These are phyloP conservation scores for Xylariaceae sp. DNA, from an alignment of 2,329 filamentous ascomycete genomes.

Conservation along the genomic window DNA sequence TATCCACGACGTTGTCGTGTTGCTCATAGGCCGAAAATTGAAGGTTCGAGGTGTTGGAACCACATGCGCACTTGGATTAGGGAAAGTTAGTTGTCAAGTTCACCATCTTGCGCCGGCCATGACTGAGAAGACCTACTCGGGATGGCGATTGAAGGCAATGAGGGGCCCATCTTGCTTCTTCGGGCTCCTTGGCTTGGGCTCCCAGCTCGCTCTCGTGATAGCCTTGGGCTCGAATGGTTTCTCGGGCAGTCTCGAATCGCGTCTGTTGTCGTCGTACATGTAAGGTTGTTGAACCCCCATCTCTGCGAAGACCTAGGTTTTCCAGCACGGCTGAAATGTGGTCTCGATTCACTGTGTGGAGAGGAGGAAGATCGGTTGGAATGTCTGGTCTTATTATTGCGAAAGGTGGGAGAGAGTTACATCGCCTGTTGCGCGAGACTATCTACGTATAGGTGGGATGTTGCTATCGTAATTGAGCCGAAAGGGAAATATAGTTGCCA, in stretches of 20 bases:
- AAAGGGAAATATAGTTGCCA: background rate
- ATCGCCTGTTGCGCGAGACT: conserved; percentile 2
- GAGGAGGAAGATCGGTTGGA: conserved; percentile 2
- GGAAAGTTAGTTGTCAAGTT: conserved; percentile 11
- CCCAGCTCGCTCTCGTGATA: conserved; percentile 77
- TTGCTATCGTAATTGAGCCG: background rate
- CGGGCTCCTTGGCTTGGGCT: conserved; percentile 61
- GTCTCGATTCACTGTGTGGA: conserved; percentile 3
- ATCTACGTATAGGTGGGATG: background rate
- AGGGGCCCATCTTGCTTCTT: conserved; percentile 77
- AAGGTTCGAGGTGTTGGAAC: conserved; percentile 65
- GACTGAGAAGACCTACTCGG: conserved; percentile 64
- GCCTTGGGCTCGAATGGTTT: conserved; percentile 72
- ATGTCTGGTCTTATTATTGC: conserved; percentile 13
- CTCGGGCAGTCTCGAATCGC: conserved; percentile 32
- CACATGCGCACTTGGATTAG: conserved; percentile 56
- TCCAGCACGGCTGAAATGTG: conserved; percentile 24
- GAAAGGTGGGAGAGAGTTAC: conserved; percentile 4
- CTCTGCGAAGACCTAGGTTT: conserved; percentile 21
- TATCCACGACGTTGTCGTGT: conserved; percentile 70
- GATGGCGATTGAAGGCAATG: conserved; percentile 82
- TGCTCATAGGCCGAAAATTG: conserved; percentile 67
- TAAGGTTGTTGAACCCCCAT: conserved; percentile 37
- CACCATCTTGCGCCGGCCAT: background rate
- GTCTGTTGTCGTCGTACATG: conserved; percentile 34